Evolutionary conservation across 108 stramenopile genomes (phyloP), one percentile per base, ranked within the genome.

Genomic region (Fistulifera solaris): DNA sequence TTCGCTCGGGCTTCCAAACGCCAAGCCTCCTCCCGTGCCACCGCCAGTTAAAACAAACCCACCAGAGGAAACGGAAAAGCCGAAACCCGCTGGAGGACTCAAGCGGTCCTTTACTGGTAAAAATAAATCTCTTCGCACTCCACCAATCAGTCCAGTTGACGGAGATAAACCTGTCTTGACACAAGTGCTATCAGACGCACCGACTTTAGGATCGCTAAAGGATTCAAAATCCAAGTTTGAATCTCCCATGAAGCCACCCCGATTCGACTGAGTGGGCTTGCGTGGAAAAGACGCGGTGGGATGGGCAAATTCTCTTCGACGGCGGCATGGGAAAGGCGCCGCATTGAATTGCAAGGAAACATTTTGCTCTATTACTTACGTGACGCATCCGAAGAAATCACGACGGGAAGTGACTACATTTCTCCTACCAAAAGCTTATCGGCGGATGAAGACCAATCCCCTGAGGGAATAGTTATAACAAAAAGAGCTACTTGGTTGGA

Each of bases 251-350:
- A 35, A 35, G 31, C 31, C 31, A 35, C 31, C 31, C 31, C 31
- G 31, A 35, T 79, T 38, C 66, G 67, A 16, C 24, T 89, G 31
- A 65, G 67, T 0, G 65, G 71, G n/a, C 60, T 76, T 24, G 73
- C 73, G 0, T 89, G 83, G 83, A 89, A 89, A 56, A 73, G 81
- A 23, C 77, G 88, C 3, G 72, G 70, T 42, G 88, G 88, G 17
- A 59, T 85, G 27, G 84, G 81, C 11, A 81, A 80, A 53, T 81
- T 68, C 52, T 78, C 80, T 38, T 54, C 67, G 17, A 67, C 65
- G 2, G 55, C 64, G 21, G 62, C 71, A 0, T 89, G 88, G 88
- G 84, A 89, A 67, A 63, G 76, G 14, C 70, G 88, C 38, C 70
- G 75, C 11, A 55, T 89, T 27, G 75, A 78, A 0, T 50, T 89